phyloP scores from a whole-genome alignment of 352 stramenopile genomes.

The Globisporangium nunn region DNA sequence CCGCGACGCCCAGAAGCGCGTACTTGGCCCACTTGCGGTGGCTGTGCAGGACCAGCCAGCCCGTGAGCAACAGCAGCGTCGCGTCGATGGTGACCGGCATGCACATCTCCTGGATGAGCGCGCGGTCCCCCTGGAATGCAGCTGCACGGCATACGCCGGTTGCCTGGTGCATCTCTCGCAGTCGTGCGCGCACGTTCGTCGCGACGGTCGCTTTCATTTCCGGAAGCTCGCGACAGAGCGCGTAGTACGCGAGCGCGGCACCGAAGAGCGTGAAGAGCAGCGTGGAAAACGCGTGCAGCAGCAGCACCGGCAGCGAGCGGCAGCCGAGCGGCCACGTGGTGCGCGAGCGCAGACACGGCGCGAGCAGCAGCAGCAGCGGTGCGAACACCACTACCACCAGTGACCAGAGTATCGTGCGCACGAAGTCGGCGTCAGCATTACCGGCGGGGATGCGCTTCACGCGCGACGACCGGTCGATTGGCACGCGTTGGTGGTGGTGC shows the following conservation, averaged over 20 bases:
- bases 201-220: slow-evolving; percentile 31
- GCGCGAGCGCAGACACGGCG: slow-evolving; percentile 43
- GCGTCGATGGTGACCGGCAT: slow-evolving; percentile 44
- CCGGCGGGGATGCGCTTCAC: background rate
- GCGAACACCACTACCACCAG: slow-evolving; percentile 33
- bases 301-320: slow-evolving; percentile 40
- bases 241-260: slow-evolving; percentile 47
- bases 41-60: slow-evolving; percentile 41
- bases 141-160: slow-evolving; percentile 32
- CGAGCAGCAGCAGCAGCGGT: slow-evolving; percentile 53
- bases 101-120: slow-evolving; percentile 50
- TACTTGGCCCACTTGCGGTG: slow-evolving; percentile 51
- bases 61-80: slow-evolving; percentile 28
- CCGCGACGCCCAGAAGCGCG: slow-evolving; percentile 32
- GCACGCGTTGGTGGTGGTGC: background rate
- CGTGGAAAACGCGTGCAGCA: slow-evolving; percentile 35
- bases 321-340: slow-evolving; percentile 71
- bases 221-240: slow-evolving; percentile 50
- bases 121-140: slow-evolving; percentile 32
- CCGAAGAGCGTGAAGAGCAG: slow-evolving; percentile 39
- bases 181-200: slow-evolving; percentile 32
- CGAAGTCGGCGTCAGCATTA: slow-evolving; percentile 20
- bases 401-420: slow-evolving; percentile 53
- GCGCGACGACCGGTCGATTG: slow-evolving; percentile 9
- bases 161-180: slow-evolving; percentile 27